phyloP scores from a whole-genome alignment of 2,329 filamentous ascomycete genomes.

The Dactylellina haptotyla region DNA sequence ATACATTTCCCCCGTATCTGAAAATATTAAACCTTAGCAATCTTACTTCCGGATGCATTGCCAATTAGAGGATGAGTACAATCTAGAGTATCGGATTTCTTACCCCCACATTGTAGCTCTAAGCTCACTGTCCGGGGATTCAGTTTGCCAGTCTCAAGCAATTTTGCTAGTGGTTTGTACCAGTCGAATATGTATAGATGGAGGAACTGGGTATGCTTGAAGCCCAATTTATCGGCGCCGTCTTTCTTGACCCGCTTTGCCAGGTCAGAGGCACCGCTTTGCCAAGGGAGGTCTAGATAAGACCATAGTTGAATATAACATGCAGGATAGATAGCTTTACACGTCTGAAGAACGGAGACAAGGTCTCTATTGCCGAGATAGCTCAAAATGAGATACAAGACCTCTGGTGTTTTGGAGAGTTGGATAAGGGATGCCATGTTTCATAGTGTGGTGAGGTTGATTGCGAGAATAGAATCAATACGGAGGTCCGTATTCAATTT shows the following conservation, averaged over 20 bases:
- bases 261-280: neutral
- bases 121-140: neutral
- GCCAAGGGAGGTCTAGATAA: neutral
- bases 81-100: neutral
- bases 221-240: neutral
- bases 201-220: neutral
- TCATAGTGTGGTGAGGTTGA: no score
- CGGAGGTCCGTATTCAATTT: no score
- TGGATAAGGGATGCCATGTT: neutral
- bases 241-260: neutral
- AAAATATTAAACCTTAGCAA: neutral
- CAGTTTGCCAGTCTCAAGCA: constrained; percentile 8
- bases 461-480: no score
- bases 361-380: neutral
- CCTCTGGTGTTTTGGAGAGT: constrained; percentile 9
- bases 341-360: constrained; percentile 6
- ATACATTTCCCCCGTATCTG: no score
- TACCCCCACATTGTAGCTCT: neutral
- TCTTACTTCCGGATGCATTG: neutral
- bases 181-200: neutral
- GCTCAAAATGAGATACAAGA: constrained; percentile 11
- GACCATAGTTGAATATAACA: constrained; percentile 16
- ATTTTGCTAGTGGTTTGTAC: neutral
- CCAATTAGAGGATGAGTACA: neutral
- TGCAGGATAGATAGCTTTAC: constrained; percentile 14